phyloP scores from a whole-genome alignment of 2,329 filamentous ascomycete species.

The Canariomyces notabilis region DNA sequence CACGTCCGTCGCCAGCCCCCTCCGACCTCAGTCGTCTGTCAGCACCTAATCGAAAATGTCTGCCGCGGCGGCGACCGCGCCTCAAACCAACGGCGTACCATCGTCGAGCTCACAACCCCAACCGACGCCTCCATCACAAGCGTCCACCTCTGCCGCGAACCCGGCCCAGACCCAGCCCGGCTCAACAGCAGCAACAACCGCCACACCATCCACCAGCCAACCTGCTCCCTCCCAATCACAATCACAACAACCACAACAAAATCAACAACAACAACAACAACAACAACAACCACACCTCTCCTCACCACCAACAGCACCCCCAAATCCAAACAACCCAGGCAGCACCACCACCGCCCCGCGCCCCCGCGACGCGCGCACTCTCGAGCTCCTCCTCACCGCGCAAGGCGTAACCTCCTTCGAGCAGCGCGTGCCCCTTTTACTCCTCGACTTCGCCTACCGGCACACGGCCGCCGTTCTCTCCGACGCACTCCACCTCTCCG shows the following conservation, averaged over 20 bases:
- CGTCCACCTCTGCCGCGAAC: conserved; percentile 2
- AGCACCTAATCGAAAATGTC: conserved; percentile 28
- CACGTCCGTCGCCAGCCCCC: neutral
- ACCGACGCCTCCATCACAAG: conserved; percentile 11
- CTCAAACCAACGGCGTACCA: conserved; percentile 52
- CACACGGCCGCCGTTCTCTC: conserved; percentile 68
- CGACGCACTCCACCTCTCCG: conserved; percentile 64
- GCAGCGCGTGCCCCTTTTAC: conserved; percentile 72
- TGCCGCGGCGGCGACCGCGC: conserved; percentile 24
- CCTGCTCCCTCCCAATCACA: conserved; percentile 15
- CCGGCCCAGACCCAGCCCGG: conserved; percentile 22
- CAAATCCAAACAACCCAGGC: neutral
- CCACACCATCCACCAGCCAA: conserved; percentile 15
- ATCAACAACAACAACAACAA: conserved; percentile 6
- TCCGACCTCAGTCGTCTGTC: neutral
- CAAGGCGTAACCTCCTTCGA: conserved; percentile 78
- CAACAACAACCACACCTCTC: conserved; percentile 12
- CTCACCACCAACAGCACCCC: conserved; percentile 22
- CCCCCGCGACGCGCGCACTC: conserved; percentile 72
- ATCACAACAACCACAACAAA: conserved; percentile 5
- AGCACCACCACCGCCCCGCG: conserved; percentile 43
- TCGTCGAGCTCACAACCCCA: conserved; percentile 28
- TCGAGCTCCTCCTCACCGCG: conserved; percentile 73
- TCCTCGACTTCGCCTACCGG: conserved; percentile 83
- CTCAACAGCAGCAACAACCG: conserved; percentile 28